Evolutionary conservation across 495 filamentous ascomycete genomes (phyloP), one percentile per base, ranked within the genome.

Genomic region (Mytilinidion resinicola): DNA sequence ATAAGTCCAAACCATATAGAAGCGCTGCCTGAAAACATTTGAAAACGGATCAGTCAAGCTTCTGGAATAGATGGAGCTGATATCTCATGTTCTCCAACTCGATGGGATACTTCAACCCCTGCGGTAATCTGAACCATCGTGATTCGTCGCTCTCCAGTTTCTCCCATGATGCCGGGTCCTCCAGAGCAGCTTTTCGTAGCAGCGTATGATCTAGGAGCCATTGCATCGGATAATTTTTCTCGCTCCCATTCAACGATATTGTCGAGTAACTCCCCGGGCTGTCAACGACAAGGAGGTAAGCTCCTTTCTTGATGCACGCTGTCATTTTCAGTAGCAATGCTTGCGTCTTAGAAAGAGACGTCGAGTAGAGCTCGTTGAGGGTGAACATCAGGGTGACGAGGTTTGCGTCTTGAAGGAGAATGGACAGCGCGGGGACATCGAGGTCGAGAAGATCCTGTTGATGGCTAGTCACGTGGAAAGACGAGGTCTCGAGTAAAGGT

Each of bases 251-350:
- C 0, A 96, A 63, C 2, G 77, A 78, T 12, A 95, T 77, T 39
- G 86, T 89, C 0, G 91, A 92, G 71, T 97, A 98, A 67, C 83
- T 89, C 0, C 93, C 93, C 0, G 93, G 89, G 59, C 90, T 96
- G 73, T 98, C 93, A 14, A 96, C 83, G 3, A 98, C 89, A 0
- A 97, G 78, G 0, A 98, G 74, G 10, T 93, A 64, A 0, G 88
- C 79, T 0, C 85, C 85, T 0, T 70, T 48, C 9, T 77, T 72
- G 2, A 87, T 61, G 0, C 74, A 53, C 7, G 79, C 70, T 11
- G 83, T 87, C 3, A 95, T 70, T 0, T 75, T 70, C 1, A 90
- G 77, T 0, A 98, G 76, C 60, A 97, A 83, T 0, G 71, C 72
- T 1, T 92, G 96, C 0, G 92, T 87, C 46, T 82, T 80, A 4